Base-by-base conservation (phyloP, 495 filamentous ascomycete genomes). In the Trichoderma erinaceum region DNA sequence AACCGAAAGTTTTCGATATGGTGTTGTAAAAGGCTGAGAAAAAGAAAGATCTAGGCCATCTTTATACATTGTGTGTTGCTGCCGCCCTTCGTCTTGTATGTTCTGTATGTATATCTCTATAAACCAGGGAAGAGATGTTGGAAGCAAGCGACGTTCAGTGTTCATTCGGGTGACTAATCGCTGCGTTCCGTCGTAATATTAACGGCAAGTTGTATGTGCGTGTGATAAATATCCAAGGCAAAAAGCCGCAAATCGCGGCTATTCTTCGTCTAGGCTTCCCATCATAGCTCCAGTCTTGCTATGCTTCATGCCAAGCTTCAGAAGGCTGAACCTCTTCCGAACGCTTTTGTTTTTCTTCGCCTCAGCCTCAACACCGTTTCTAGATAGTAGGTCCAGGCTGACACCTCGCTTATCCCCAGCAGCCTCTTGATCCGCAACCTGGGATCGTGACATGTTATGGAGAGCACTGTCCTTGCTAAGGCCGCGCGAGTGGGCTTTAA, bases 281-380 rank as follows among this genome's bases (percentile, higher is more conserved):
- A 83, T 85, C 66, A 76, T 71, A 64, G 79, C 83, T 68, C 75
- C 81, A 21, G 73, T 77, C 74, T 84, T 87, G 72, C 86, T 88
- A 35, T 75, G 78, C 80, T 90, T 90, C 77, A 86, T 87, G 48
- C 87, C 86, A 69, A 92, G 74, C 67, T 86, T 86, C 70, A 94
- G 70, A 63, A 88, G 73, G 71, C 89, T 92, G 65, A 93, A 77
- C 72, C 91, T 75, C 77, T 89, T 92, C 77, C 85, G 85, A 66
- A 92, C 83, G 68, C 85, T 88, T 8, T 48, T 15, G 8, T 66
- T 66, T 15, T 66, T 66, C 41, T 43, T 50, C 32, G 41, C 8
- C 3, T 32, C 27, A 32, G 56, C 23, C 25, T 61, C 56, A 29
- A 32, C 56, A 3, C 27, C 11, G 10, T 35, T 25, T 16, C n/a